Evolutionary conservation across 805 yeast species (phyloP).

Genomic region (Pichia nakasei): DNA sequence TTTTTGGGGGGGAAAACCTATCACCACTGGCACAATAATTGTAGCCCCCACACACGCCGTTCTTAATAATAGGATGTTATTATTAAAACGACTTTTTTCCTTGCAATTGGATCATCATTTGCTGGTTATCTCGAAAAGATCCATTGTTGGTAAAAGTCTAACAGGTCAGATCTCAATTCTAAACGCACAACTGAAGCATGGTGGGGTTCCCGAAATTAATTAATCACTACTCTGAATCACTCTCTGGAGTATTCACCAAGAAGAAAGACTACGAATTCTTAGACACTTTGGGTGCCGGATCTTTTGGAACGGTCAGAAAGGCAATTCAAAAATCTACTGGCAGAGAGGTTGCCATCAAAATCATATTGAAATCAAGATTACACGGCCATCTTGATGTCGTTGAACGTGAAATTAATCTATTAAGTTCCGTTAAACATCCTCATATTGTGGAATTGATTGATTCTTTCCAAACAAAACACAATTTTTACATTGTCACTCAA

Average conservation of each 20-base stretch:
- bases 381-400: constrained; percentile 59
- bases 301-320: constrained; percentile 84
- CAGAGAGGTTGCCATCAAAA: constrained; percentile 84
- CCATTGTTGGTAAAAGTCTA: too few species aligned
- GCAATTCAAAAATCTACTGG: constrained; percentile 41
- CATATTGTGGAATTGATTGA: constrained; percentile 85
- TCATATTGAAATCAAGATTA: constrained; percentile 76
- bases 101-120: too few species aligned
- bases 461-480: constrained; percentile 90
- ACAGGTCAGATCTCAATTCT: too few species aligned
- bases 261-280: constrained; percentile 70
- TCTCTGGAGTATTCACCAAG: constrained; percentile 24
- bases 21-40: not conserved
- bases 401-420: constrained; percentile 64
- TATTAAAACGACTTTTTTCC: too few species aligned
- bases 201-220: not conserved
- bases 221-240: not conserved
- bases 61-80: too few species aligned
- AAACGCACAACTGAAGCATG: too few species aligned
- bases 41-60: too few species aligned
- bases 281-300: constrained; percentile 86
- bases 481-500: constrained; percentile 89
- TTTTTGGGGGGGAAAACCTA: not conserved
- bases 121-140: too few species aligned
- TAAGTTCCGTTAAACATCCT: constrained; percentile 65